Evolutionary conservation across 495 filamentous ascomycete species (phyloP), one percentile per base, ranked within the genome.

Genomic region (Penicillium samsonianum): DNA sequence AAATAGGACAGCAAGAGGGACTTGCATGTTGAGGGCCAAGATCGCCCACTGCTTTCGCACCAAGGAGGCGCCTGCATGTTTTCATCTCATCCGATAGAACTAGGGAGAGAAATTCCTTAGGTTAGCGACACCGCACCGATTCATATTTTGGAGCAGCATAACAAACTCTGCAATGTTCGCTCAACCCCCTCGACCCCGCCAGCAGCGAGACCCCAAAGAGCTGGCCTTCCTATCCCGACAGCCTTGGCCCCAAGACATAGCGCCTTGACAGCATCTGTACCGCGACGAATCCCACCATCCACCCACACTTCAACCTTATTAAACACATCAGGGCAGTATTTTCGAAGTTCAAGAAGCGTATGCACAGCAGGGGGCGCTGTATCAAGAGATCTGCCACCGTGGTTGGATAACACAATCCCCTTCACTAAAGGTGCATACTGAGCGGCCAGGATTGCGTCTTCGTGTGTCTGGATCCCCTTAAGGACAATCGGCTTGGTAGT

Each of bases 211-310:
- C 53, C 53, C 53, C 53, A 31, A 17, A 30, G 31, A 17, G 46
- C 46, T 3, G 79, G 80, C 50, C 85, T 74, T 7, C 86, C 87
- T 10, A 90, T 71, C 0, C 82, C 82, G 1, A 89, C 87, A 0
- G 77, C 84, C 51, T 65, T 82, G 2, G 84, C 85, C 2, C 86
- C 86, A 0, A 89, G 66, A 62, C 83, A 87, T 42, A 90, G 53
- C 0, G 83, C 84, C 69, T 89, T 90, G 47, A 89, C 79, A 22
- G 88, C 82, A 66, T 89, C 87, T 7, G 80, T 83, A 1, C 87
- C 87, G 2, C 85, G 69, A 19, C 72, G 75, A 3, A 90, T 76
- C 0, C 87, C 87, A 0, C 86, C 88, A 55, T 91, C 87, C 5
- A 90, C 68, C 48, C 77, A 82, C 4, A 91, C 79, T 60, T 90